These are phyloP conservation scores for Lepidium aucheri DNA, from an alignment of 345 rosid genomes.

Conservation along the genomic window DNA sequence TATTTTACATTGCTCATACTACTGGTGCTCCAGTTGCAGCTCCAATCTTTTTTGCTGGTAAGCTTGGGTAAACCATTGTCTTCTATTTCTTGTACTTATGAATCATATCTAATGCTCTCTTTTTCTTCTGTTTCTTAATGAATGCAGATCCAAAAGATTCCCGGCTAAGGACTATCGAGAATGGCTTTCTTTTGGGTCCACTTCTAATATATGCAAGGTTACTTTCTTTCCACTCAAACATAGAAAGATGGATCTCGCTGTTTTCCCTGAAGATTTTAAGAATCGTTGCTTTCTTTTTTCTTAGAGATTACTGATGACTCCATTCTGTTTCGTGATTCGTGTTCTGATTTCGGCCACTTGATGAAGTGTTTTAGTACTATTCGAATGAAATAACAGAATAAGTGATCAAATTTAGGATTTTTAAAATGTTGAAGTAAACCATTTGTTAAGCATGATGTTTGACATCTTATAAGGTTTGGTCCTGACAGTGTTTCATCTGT, in stretches of 20 bases:
- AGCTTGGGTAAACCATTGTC: constrained; percentile 8
- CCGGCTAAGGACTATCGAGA: constrained; percentile 58
- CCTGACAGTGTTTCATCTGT: background rate
- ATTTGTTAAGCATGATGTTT: background rate
- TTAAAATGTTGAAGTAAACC: background rate
- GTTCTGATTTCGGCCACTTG: background rate
- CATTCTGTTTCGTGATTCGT: background rate
- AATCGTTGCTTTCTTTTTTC: background rate
- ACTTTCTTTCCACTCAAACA: constrained; percentile 15
- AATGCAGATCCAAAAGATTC: constrained; percentile 70
- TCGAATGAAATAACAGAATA: background rate
- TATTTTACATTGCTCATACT: constrained; percentile 77
- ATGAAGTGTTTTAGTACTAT: background rate
- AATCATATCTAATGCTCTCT: background rate
- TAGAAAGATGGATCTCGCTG: background rate
- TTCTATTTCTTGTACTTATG: constrained; percentile 1
- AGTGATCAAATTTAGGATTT: background rate
- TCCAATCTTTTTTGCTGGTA: constrained; percentile 83
- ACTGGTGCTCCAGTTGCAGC: constrained; percentile 69
- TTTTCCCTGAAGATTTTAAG: background rate
- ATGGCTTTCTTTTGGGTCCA: constrained; percentile 77
- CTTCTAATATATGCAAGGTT: constrained; percentile 70
- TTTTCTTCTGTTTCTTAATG: background rate
- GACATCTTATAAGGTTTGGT: background rate
- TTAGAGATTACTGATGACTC: background rate